Conservation (phyloP, 768 basidiomycete species). For the Mrakia gelida region DNA sequence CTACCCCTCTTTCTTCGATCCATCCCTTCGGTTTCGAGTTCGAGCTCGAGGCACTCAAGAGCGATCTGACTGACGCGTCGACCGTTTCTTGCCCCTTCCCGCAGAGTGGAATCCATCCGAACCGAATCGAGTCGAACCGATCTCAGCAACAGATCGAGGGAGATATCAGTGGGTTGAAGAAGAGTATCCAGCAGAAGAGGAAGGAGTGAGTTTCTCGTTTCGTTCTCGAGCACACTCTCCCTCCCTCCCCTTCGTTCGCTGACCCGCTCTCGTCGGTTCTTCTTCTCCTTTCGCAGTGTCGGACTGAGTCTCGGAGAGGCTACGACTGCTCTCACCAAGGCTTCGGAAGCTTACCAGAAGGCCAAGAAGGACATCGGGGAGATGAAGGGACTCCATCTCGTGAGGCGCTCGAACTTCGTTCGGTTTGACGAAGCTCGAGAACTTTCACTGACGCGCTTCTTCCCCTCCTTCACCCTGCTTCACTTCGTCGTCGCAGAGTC, state of each 20-base stretch:
- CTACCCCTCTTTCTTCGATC: neutral
- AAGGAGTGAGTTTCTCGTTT: constrained; percentile 50
- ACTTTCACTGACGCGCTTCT: neutral
- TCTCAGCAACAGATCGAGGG: constrained; percentile 49
- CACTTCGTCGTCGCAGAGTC: constrained; percentile 49
- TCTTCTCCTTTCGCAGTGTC: constrained; percentile 51
- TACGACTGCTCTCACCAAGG: constrained; percentile 63
- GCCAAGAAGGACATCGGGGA: constrained; percentile 62
- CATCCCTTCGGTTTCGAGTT: neutral
- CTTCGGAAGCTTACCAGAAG: constrained; percentile 56
- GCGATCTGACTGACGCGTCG: neutral
- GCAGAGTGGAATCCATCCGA: neutral
- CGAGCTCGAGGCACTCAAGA: neutral
- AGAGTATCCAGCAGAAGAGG: constrained; percentile 64
- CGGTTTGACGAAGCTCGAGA: neutral
- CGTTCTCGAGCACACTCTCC: neutral
- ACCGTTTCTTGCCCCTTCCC: neutral
- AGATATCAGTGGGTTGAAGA: constrained; percentile 59
- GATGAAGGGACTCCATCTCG: constrained; percentile 41
- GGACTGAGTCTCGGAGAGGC: constrained; percentile 75
- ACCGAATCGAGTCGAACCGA: constrained; percentile 1
- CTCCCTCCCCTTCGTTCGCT: neutral
- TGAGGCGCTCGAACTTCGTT: neutral
- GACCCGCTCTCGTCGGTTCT: neutral
- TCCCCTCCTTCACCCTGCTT: neutral